Percentiles rank a stretch among this genome's conserved stretches.
Conservation (phyloP, 169 alveolate genomes). For the Plasmodium adleri region DNA sequence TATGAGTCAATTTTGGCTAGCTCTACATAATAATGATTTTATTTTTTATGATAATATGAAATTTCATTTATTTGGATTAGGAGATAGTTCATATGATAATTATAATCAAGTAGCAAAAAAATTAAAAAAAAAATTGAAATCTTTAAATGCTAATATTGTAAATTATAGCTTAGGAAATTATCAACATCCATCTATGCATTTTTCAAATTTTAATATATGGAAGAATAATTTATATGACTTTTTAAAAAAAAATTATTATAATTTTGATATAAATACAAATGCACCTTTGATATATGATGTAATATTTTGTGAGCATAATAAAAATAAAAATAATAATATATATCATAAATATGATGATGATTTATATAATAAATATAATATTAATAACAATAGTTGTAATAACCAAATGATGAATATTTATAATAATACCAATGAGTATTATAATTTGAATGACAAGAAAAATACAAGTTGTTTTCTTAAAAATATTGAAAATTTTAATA, state of each 20-base stretch:
- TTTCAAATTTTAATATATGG: conserved; percentile 59
- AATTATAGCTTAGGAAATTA: conserved; percentile 68
- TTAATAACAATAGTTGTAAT: no score
- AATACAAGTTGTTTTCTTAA: background rate
- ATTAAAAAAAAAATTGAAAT: conserved; percentile 52
- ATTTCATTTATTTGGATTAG: conserved; percentile 71
- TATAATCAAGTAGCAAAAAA: conserved; percentile 63
- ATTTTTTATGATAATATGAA: conserved; percentile 34
- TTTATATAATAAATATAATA: no score
- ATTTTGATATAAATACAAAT: conserved; percentile 16
- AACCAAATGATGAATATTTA: background rate
- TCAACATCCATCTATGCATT: conserved; percentile 76
- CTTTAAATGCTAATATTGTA: conserved; percentile 37
- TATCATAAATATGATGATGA: no score
- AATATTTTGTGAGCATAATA: background rate
- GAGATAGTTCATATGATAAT: conserved; percentile 73
- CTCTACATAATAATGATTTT: conserved; percentile 12
- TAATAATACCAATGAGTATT: background rate
- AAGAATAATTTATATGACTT: conserved; percentile 42
- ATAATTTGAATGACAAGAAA: background rate
- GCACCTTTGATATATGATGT: conserved; percentile 14
- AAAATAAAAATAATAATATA: background rate
- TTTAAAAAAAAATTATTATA: conserved; percentile 22
- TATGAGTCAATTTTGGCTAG: conserved; percentile 48
- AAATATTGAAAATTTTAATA: background rate